phyloP scores from a whole-genome alignment of 2,329 filamentous ascomycete species.

The Colletotrichum godetiae region DNA sequence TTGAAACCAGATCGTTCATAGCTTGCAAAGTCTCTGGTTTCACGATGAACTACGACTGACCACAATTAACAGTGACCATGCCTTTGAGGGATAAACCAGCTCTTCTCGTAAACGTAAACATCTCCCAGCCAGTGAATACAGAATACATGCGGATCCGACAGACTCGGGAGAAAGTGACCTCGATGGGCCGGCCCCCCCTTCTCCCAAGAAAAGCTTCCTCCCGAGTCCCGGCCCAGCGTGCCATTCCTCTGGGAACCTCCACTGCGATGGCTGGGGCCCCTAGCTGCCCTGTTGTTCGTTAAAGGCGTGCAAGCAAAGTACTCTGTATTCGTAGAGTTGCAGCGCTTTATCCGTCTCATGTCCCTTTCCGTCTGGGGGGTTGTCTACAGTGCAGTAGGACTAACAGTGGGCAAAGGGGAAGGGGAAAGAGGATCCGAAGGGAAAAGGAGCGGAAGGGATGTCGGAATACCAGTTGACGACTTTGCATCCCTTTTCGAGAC shows the following conservation, averaged over 20 bases:
- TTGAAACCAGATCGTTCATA: neutral
- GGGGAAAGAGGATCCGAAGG: neutral
- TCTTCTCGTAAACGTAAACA: neutral
- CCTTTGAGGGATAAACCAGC: neutral
- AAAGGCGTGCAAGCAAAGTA: neutral
- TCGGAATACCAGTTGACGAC: neutral
- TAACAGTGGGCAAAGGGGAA: neutral
- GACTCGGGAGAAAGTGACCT: neutral
- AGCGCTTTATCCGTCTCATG: slow-evolving; percentile 11
- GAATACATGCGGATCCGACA: neutral
- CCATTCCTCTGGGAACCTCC: slow-evolving; percentile 33
- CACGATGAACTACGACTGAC: neutral
- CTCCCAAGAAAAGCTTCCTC: slow-evolving; percentile 11
- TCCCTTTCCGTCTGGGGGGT: neutral
- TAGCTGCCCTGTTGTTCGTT: slow-evolving; percentile 6
- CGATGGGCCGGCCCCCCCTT: neutral
- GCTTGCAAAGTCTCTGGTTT: neutral
- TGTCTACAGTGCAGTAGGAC: too few relatives aligned
- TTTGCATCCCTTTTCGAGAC: neutral
- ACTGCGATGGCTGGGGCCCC: slow-evolving; percentile 13
- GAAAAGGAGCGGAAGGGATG: neutral
- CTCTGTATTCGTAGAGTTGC: neutral
- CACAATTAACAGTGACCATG: neutral
- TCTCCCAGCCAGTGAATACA: neutral
- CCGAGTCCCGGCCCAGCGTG: slow-evolving; percentile 27